These are phyloP conservation scores for Coprinopsis marcescibilis DNA, from an alignment of 768 basidiomycete species.

Conservation along the genomic window DNA sequence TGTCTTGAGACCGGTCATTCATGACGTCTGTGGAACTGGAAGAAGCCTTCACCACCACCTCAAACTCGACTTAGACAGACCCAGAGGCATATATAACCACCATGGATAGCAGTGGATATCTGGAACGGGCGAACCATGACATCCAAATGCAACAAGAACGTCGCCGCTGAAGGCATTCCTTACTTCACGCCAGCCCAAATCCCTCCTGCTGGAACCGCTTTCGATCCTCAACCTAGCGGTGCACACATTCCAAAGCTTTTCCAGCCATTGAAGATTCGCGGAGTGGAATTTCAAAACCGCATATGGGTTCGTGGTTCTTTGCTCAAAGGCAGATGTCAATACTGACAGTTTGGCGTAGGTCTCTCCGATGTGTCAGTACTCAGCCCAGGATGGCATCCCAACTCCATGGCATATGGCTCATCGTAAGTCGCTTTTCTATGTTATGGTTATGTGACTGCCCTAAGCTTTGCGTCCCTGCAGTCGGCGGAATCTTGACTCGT, in stretches of 20 bases:
- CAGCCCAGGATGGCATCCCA: slow-evolving; percentile 44
- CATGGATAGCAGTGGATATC: too few species aligned
- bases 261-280: slow-evolving; percentile 50
- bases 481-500: slow-evolving; percentile 48
- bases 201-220: slow-evolving; percentile 39
- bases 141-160: slow-evolving; percentile 21
- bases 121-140: not conserved
- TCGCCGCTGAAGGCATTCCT: slow-evolving; percentile 33
- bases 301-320: slow-evolving; percentile 34
- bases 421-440: slow-evolving; percentile 36
- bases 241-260: slow-evolving; percentile 35
- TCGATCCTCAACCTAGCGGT: slow-evolving; percentile 34
- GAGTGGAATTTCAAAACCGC: slow-evolving; percentile 48
- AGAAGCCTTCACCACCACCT: too few species aligned
- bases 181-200: slow-evolving; percentile 45
- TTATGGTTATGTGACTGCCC: slow-evolving; percentile 7
- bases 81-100: too few species aligned
- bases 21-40: too few species aligned
- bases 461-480: slow-evolving; percentile 21
- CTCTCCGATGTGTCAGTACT: slow-evolving; percentile 59
- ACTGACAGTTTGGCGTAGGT: slow-evolving; percentile 23
- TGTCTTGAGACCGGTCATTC: too few species aligned
- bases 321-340: not conserved
- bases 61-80: too few species aligned
- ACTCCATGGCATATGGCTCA: slow-evolving; percentile 58